Evolutionary conservation across 257 asterid species (phyloP), one percentile per base, ranked within the genome.

Genomic region (Solanum dulcamara): DNA sequence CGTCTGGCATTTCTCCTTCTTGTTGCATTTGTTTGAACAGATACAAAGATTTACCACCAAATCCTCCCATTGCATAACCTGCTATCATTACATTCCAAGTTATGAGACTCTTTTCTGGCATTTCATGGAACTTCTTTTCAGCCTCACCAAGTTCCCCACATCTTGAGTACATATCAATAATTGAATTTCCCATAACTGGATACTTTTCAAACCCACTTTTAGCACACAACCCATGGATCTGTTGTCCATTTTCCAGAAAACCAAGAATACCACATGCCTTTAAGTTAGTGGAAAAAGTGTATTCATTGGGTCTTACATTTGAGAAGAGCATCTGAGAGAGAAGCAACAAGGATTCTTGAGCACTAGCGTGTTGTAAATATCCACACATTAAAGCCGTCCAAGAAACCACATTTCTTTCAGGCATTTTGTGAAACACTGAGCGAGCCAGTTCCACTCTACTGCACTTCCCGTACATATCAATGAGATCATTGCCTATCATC

Each of bases 331-430:
- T 92, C 30, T 84, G 88, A 48, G 85, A 60, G 51, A 91, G 85
- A 62, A 93, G 94, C 81, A 85, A 81, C 26, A 92, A 75, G 1
- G 93, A 87, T 26, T 85, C 90, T 71, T 81, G 84, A 3, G 90
- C 90, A 68, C 87, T 84, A 81, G 89, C 87, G 12, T 50, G n/a
- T 50, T 82, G 89, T 67, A 93, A 60, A 85, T 89, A 86, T 50
- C 94, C 95, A 85, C 92, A 92, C 93, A 91, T 92, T 40, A 92
- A 84, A 74, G 93, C 84, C 37, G 96, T 90, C 96, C 96, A 92
- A 64, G 96, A 90, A 75, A 93, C 94, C 48, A 91, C 92, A 80
- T 90, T 90, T 17, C 94, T 91, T 10, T 88, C 86, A 64, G 85
- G 90, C 97, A 93, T 93, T 91, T n/a, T 81, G 37, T 91, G 95